Evolutionary conservation across 73 alveolate species (phyloP).

Genomic region (Paramecium pentaurelia): DNA sequence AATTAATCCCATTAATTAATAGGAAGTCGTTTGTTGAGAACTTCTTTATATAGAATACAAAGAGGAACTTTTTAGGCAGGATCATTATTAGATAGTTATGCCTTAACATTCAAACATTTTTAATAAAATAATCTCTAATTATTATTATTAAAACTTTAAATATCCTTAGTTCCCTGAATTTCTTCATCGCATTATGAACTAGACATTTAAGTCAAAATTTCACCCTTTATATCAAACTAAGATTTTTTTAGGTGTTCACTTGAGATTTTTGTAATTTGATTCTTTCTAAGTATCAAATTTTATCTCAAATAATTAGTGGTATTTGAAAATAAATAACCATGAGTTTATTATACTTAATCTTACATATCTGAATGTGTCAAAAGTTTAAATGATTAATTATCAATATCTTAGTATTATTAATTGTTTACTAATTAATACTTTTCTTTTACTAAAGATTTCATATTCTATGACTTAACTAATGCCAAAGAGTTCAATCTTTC

Average conservation of each 20-base stretch:
- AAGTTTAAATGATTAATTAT: not conserved
- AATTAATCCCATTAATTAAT: not conserved
- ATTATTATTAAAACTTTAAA: not conserved
- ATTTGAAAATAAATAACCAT: not conserved
- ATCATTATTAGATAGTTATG: not conserved
- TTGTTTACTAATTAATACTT: not conserved
- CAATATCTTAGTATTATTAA: not conserved
- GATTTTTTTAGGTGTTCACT: not conserved
- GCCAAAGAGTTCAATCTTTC: constrained; percentile 5
- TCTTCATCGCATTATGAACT: not conserved
- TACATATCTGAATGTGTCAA: not conserved
- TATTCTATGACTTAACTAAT: not conserved
- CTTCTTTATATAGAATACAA: not conserved
- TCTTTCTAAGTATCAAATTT: not conserved
- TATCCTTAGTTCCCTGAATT: not conserved
- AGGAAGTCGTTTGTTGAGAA: not conserved
- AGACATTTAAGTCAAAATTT: constrained; percentile 15
- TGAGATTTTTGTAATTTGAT: not conserved
- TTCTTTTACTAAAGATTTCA: not conserved
- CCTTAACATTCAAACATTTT: not conserved
- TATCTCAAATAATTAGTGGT: not conserved
- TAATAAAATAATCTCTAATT: not conserved
- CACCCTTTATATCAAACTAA: not conserved
- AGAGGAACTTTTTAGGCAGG: not conserved
- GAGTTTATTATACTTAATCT: not conserved